These are phyloP conservation scores for Chlamydomonas eustigma DNA, from an alignment of 139 green algal species.

Conservation along the genomic window DNA sequence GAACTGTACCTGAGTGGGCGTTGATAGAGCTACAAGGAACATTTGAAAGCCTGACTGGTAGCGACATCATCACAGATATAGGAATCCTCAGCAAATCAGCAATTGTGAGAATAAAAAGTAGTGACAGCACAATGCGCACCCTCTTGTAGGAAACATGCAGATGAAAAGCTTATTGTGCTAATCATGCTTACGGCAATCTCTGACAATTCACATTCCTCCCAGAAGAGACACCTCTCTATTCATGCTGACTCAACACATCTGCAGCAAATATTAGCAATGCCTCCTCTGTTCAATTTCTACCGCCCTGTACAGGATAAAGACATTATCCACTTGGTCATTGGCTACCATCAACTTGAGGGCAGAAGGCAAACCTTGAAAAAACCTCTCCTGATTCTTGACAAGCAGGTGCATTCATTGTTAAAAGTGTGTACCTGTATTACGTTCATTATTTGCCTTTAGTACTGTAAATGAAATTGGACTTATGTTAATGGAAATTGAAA, in stretches of 20 bases:
- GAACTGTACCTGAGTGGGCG: constrained; percentile 36
- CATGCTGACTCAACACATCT: too few species aligned
- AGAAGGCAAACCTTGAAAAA: constrained; percentile 75
- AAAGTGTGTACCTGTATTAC: too few species aligned
- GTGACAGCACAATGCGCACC: too few species aligned
- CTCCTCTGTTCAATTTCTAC: too few species aligned
- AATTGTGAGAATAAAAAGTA: too few species aligned
- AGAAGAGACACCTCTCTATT: too few species aligned
- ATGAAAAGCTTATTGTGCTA: too few species aligned
- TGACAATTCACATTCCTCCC: too few species aligned
- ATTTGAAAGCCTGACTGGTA: constrained; percentile 21
- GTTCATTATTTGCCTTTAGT: too few species aligned
- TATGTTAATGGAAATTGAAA: neutral
- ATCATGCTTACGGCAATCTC: too few species aligned
- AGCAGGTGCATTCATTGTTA: neutral
- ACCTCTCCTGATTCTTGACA: constrained; percentile 68
- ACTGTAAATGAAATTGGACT: neutral
- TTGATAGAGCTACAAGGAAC: constrained; percentile 48
- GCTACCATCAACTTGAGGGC: constrained; percentile 81
- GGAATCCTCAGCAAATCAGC: neutral
- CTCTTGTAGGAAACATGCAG: too few species aligned
- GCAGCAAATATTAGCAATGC: too few species aligned
- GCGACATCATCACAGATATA: constrained; percentile 7
- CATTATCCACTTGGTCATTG: constrained; percentile 60
- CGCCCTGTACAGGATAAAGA: constrained; percentile 40